Conservation (phyloP, 331 rosid species). For the Malus hybrid region DNA sequence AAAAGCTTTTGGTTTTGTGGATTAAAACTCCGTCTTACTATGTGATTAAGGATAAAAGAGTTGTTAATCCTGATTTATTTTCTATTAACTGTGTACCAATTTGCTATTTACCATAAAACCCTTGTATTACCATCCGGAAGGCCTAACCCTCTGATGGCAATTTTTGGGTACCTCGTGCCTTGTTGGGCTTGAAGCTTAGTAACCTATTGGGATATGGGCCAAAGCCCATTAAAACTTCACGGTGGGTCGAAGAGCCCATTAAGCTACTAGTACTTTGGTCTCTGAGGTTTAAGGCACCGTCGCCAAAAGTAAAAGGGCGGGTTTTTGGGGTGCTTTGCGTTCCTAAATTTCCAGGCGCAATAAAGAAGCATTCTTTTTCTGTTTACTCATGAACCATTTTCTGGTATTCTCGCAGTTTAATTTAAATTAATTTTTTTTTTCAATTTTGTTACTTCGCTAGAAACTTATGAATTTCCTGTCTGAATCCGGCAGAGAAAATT, state of each 20-base stretch:
- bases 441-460: background rate
- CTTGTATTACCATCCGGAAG: too few relatives aligned
- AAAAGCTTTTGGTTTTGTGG: too few relatives aligned
- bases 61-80: too few relatives aligned
- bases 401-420: background rate
- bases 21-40: too few relatives aligned
- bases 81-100: too few relatives aligned
- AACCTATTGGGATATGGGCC: background rate
- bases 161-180: too few relatives aligned
- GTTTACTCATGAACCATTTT: background rate
- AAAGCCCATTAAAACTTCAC: background rate
- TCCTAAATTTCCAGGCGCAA: background rate
- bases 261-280: background rate
- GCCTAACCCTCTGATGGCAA: too few relatives aligned
- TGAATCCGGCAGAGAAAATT: slow-evolving; percentile 31
- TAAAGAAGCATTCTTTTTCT: background rate
- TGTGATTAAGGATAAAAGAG: too few relatives aligned
- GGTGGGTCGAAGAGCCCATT: background rate
- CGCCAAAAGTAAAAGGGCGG: background rate
- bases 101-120: too few relatives aligned
- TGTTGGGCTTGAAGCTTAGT: too few relatives aligned
- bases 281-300: background rate
- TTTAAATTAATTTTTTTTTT: background rate
- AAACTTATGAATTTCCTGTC: background rate
- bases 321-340: background rate